Conservation (phyloP, 2,329 filamentous ascomycete genomes). For the Periconia digitata region DNA sequence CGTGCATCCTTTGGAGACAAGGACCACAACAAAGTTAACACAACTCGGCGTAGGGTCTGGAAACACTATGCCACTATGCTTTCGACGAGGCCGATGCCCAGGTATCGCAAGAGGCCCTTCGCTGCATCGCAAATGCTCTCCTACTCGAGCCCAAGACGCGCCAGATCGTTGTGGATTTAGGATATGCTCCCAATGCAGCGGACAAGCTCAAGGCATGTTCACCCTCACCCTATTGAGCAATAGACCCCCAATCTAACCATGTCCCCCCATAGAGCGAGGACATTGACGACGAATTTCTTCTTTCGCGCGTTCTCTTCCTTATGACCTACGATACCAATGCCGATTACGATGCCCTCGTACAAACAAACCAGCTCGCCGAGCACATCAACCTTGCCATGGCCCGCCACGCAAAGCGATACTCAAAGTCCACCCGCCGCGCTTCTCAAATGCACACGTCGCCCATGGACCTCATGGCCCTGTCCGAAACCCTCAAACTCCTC, state of each 20-base stretch:
- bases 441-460: conserved; percentile 46
- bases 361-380: conserved; percentile 66
- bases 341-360: conserved; percentile 66
- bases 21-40: conserved; percentile 16
- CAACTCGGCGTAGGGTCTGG: conserved; percentile 63
- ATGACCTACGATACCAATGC: conserved; percentile 76
- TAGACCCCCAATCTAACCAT: conserved; percentile 5
- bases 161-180: conserved; percentile 72
- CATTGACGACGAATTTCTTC: conserved; percentile 83
- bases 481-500: conserved; percentile 81
- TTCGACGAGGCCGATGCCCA: conserved; percentile 66
- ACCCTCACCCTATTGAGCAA: neutral
- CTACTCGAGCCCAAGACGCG: conserved; percentile 68
- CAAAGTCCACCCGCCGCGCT: conserved; percentile 32
- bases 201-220: conserved; percentile 62
- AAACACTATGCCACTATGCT: conserved; percentile 70
- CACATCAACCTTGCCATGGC: conserved; percentile 69
- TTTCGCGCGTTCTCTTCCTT: conserved; percentile 76
- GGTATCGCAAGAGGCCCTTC: conserved; percentile 69
- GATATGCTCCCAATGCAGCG: conserved; percentile 68
- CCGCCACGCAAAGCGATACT: conserved; percentile 60
- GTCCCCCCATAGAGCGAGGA: conserved; percentile 64
- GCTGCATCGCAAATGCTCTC: conserved; percentile 83
- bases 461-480: conserved; percentile 78
- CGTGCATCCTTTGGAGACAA: too few relatives aligned